Base-by-base conservation (phyloP, 345 rosid species). In the sweet orange (Citrus sinensis) region DNA sequence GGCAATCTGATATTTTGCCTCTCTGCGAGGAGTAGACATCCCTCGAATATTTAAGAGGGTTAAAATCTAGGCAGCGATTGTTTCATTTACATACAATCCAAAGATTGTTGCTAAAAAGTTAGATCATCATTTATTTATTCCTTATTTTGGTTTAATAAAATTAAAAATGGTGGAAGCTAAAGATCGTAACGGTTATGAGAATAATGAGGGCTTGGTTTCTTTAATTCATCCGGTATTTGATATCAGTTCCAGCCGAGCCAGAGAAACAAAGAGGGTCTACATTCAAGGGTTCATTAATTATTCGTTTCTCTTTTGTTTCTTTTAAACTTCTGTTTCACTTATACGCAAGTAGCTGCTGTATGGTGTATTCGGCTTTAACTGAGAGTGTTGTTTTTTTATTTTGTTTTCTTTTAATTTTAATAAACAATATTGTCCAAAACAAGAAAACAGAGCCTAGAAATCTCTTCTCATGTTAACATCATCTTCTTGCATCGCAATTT, bases 281-380 rank as follows among this genome's bases (percentile, higher is more conserved):
- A 7, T 77, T 77, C 75, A 71, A 70, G 73, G 84, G 82, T 84
- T 9, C 37, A 77, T 32, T 58, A 14, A 8, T 27, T 16, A 8
- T 27, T 16, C 5, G 0, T 61, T 46, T 35, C 9, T 51, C 20
- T 7, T 25, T 39, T 56, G 8, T 34, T 4, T 5, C 32, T 59
- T 29, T 58, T 24, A 3, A 32, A 67, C 20, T 32, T 24, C 2
- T 11, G 32, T 16, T 51, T 34, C 56, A 51, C 20, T 51, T 16
- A 51, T 4, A 16, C 22, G 2, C 56, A 16, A 51, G 56, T 5
- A 51, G 56, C 22, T 51, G 56, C 7, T 51, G 19, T 0, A 49
- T 49, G 20, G 14, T 49, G 56, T 16, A 51, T 4, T 51, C 5
- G 56, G 56, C 56, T 51, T 51, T 51, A 16, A 51, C 4, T 16